These are phyloP conservation scores for Paramecium octaurelia DNA, from an alignment of 73 alveolate genomes.

Conservation along the genomic window DNA sequence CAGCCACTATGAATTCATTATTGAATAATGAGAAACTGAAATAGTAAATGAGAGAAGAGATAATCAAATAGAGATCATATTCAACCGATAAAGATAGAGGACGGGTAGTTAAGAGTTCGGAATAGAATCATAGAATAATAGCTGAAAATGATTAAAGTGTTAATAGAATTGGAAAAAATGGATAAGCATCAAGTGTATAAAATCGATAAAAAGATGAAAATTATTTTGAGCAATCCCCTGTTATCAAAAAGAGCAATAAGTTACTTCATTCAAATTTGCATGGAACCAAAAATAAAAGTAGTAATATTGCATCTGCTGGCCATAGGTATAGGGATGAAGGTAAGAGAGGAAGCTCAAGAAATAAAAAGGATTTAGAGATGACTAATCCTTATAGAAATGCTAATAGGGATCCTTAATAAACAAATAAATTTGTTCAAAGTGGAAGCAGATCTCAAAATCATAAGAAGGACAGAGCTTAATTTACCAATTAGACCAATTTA, in stretches of 20 bases:
- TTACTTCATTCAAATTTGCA: background rate
- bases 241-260: background rate
- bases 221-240: background rate
- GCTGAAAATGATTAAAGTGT: conserved; percentile 13
- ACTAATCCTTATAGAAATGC: background rate
- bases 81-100: conserved; percentile 36
- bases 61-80: background rate
- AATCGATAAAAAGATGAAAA: background rate
- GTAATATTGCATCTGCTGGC: background rate
- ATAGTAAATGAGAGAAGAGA: conserved; percentile 1
- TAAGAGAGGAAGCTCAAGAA: background rate
- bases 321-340: background rate
- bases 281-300: background rate
- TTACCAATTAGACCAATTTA: background rate
- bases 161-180: background rate
- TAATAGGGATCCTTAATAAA: background rate
- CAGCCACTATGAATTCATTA: background rate
- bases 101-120: background rate
- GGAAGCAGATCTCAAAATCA: background rate
- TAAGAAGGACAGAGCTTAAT: background rate
- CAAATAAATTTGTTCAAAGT: background rate
- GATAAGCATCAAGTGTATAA: background rate
- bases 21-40: background rate
- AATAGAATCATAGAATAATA: background rate
- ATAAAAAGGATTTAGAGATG: background rate